A percentile compares a stretch with the other conserved stretches of the same genome.
Conservation (phyloP, 306 rosid genomes). For the Hippophae gyantsensis region DNA sequence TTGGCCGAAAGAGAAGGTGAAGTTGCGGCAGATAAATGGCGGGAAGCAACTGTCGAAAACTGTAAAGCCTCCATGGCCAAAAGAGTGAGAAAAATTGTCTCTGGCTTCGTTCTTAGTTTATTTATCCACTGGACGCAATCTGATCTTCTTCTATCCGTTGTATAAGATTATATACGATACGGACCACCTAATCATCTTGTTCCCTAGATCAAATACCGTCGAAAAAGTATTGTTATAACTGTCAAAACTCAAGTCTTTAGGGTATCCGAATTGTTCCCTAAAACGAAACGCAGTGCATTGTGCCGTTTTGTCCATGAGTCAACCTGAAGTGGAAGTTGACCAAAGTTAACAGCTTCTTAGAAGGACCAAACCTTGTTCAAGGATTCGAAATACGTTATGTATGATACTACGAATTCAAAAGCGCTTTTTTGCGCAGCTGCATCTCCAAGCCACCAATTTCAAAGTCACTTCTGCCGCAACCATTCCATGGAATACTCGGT, state of each 20-base stretch:
- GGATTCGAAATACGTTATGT: background rate
- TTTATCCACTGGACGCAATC: background rate
- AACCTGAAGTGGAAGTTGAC: too few species aligned
- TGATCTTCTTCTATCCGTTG: background rate
- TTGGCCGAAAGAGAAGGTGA: constrained; percentile 26
- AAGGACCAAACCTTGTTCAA: too few species aligned
- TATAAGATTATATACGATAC: background rate
- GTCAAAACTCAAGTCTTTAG: too few species aligned
- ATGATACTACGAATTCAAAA: background rate
- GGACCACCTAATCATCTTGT: constrained; percentile 10
- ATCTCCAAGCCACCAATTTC: constrained; percentile 19
- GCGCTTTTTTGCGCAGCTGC: background rate
- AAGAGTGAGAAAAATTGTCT: background rate
- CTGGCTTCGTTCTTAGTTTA: background rate
- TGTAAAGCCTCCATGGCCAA: constrained; percentile 65
- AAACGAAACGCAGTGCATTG: too few species aligned
- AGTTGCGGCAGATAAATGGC: constrained; percentile 45
- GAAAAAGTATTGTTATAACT: too few species aligned
- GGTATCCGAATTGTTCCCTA: too few species aligned
- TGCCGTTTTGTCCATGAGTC: too few species aligned
- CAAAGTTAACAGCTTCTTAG: too few species aligned
- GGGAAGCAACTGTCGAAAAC: constrained; percentile 49
- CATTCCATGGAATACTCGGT: constrained; percentile 54
- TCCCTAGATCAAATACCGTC: background rate
- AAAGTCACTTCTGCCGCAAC: constrained; percentile 9